Conservation (phyloP, 441 rosid species). For the Jatropha podagrica region DNA sequence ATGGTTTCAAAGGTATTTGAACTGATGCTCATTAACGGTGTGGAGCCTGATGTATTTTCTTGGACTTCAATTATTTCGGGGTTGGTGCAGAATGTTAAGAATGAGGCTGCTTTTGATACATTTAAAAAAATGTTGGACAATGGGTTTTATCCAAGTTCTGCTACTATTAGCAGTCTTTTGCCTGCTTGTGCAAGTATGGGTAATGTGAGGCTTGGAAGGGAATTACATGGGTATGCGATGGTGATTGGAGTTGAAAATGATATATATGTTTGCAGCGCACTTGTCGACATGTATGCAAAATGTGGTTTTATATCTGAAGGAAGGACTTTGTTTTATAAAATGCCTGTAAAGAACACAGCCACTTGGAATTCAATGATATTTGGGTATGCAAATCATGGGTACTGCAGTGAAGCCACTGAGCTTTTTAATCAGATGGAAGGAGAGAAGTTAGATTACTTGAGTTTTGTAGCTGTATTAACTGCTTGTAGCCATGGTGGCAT, state of each 20-base stretch:
- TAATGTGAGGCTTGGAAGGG: conserved; percentile 54
- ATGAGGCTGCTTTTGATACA: conserved; percentile 47
- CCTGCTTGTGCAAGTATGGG: conserved; percentile 61
- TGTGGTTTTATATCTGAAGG: conserved; percentile 64
- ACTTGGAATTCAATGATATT: conserved; percentile 93
- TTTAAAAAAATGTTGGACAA: conserved; percentile 58
- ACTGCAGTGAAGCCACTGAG: conserved; percentile 58
- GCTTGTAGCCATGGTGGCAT: conserved; percentile 76
- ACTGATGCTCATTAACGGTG: conserved; percentile 47
- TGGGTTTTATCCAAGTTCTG: conserved; percentile 54
- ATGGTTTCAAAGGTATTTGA: conserved; percentile 46
- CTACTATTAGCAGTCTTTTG: conserved; percentile 68
- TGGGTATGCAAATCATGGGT: conserved; percentile 76
- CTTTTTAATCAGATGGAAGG: conserved; percentile 55
- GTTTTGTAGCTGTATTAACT: conserved; percentile 74
- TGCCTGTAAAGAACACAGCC: conserved; percentile 49
- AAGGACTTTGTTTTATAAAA: conserved; percentile 45
- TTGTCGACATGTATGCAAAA: conserved; percentile 76
- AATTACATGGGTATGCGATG: conserved; percentile 66
- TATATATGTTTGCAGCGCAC: conserved; percentile 59
- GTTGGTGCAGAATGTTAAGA: conserved; percentile 56
- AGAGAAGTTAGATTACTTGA: conserved; percentile 62
- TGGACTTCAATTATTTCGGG: conserved; percentile 88
- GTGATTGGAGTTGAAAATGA: conserved; percentile 60
- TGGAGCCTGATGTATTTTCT: conserved; percentile 68